Conservation (phyloP, 768 basidiomycete genomes). For the Xerocomus brunneocitrinus region DNA sequence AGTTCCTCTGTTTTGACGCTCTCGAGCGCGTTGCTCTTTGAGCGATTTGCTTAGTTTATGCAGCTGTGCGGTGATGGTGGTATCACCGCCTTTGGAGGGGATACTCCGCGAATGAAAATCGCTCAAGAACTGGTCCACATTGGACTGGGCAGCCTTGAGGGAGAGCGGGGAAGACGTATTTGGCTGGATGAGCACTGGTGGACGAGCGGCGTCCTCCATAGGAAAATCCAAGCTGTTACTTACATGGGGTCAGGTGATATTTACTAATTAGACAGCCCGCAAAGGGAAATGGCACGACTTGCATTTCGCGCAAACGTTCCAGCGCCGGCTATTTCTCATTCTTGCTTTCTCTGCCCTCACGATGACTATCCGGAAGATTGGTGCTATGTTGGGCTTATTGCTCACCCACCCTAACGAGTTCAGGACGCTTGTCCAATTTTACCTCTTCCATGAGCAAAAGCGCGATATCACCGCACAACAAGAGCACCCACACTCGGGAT, state of each 20-base stretch:
- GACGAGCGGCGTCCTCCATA: slow-evolving; percentile 47
- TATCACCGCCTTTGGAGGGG: slow-evolving; percentile 47
- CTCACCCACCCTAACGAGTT: slow-evolving; percentile 83
- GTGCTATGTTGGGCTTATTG: slow-evolving; percentile 58
- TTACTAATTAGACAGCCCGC: neutral
- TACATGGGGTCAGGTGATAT: too few species aligned
- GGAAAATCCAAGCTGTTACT: neutral
- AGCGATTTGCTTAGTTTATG: slow-evolving; percentile 52
- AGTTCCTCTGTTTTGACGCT: slow-evolving; percentile 10
- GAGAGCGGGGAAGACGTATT: slow-evolving; percentile 35
- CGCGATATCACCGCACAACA: slow-evolving; percentile 74
- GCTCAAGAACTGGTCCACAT: slow-evolving; percentile 43
- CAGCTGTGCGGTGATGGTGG: slow-evolving; percentile 54
- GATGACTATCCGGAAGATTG: slow-evolving; percentile 48
- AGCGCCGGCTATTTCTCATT: neutral
- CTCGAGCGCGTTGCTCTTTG: slow-evolving; percentile 40
- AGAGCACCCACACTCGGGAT: slow-evolving; percentile 79
- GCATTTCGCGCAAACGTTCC: neutral
- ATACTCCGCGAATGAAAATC: slow-evolving; percentile 46
- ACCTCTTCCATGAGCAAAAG: slow-evolving; percentile 73
- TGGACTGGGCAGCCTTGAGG: slow-evolving; percentile 37
- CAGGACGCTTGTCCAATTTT: slow-evolving; percentile 76
- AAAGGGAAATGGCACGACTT: slow-evolving; percentile 13
- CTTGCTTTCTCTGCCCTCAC: neutral
- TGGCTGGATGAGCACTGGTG: slow-evolving; percentile 45